phyloP scores from a whole-genome alignment of 2,329 filamentous ascomycete species.

The Microthyrium microscopicum region DNA sequence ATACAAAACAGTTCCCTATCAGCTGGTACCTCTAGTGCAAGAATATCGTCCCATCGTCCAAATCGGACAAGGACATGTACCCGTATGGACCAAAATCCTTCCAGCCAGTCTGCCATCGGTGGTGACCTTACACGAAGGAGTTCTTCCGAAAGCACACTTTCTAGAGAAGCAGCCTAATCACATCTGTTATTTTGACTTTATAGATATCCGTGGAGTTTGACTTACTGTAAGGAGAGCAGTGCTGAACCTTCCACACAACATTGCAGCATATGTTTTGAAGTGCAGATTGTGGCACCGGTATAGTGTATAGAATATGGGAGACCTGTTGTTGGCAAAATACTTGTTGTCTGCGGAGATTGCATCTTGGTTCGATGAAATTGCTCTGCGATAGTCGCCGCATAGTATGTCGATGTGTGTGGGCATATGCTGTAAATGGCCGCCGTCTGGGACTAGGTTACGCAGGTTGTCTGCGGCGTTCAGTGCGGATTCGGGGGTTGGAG shows the following conservation, averaged over 20 bases:
- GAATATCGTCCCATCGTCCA: slow-evolving; percentile 52
- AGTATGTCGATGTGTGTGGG: slow-evolving; percentile 61
- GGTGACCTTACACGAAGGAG: slow-evolving; percentile 48
- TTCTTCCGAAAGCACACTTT: slow-evolving; percentile 44
- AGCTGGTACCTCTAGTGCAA: slow-evolving; percentile 36
- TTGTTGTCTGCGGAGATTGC: slow-evolving; percentile 53
- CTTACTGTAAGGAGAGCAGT: slow-evolving; percentile 48
- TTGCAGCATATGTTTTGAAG: slow-evolving; percentile 59
- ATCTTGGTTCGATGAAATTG: slow-evolving; percentile 48
- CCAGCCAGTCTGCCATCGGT: slow-evolving; percentile 66
- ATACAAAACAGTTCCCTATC: slow-evolving; percentile 49
- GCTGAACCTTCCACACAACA: slow-evolving; percentile 53
- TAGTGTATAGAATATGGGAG: slow-evolving; percentile 58
- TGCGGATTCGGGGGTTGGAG: slow-evolving; percentile 44
- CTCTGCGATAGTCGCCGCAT: slow-evolving; percentile 51
- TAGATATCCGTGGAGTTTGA: no score
- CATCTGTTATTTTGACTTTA: no score
- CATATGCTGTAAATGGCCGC: slow-evolving; percentile 61
- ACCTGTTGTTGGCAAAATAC: slow-evolving; percentile 41
- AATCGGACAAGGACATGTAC: slow-evolving; percentile 59
- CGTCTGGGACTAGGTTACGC: slow-evolving; percentile 48
- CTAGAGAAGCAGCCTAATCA: slow-evolving; percentile 39
- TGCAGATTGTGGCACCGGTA: slow-evolving; percentile 63
- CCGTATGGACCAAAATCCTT: slow-evolving; percentile 51
- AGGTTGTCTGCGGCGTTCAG: slow-evolving; percentile 44